Conservation (phyloP, 345 rosid species). For the rapeseed (Brassica napus) region Da-Ae NC_063447.1:2138001-2138500, state of each 20-base stretch:
- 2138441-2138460: conserved; percentile 73
- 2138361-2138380: background rate
- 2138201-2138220: background rate
- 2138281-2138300: background rate
- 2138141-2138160: background rate
- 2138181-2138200: background rate
- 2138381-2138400: background rate
- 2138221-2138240: background rate
- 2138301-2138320: background rate
- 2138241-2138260: background rate
- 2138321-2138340: background rate
- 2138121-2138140: background rate
- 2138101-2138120: background rate
- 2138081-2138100: background rate
- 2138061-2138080: background rate
- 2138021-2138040: background rate
- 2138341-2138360: background rate
- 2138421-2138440: conserved; percentile 53
- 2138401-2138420: conserved; percentile 47
- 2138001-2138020: background rate
- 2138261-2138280: background rate
- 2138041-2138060: background rate
- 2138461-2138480: conserved; percentile 65
- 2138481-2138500: conserved; percentile 60
- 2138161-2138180: background rate